These are phyloP conservation scores for Hibiscus syriacus DNA, from an alignment of 345 rosid genomes.

Conservation along the genomic window DNA sequence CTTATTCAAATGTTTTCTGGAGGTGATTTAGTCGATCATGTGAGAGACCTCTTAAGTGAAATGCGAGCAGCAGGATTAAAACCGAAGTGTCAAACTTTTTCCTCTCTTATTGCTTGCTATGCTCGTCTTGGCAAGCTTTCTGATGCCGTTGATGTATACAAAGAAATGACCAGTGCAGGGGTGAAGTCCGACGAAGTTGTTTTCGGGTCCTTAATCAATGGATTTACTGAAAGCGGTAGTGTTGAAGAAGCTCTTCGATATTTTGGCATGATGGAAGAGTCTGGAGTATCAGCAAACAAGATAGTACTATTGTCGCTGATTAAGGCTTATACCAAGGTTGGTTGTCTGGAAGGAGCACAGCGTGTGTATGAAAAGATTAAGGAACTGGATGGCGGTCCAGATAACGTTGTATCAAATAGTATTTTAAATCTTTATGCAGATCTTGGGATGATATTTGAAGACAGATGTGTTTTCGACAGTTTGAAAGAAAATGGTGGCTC, in stretches of 20 bases:
- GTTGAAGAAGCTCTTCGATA: constrained; percentile 64
- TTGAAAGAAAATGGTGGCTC: constrained; percentile 50
- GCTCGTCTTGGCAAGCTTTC: constrained; percentile 59
- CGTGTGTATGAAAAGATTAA: constrained; percentile 55
- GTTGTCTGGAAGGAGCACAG: constrained; percentile 64
- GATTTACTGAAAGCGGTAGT: constrained; percentile 59
- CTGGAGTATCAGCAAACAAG: constrained; percentile 53
- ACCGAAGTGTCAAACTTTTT: constrained; percentile 57
- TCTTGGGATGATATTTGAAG: constrained; percentile 70
- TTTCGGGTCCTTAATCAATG: constrained; percentile 72
- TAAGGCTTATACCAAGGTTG: constrained; percentile 76
- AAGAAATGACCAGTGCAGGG: constrained; percentile 50
- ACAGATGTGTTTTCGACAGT: constrained; percentile 44
- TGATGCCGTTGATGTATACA: constrained; percentile 44
- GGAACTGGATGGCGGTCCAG: constrained; percentile 57
- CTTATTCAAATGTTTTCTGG: constrained; percentile 73
- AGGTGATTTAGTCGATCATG: constrained; percentile 62
- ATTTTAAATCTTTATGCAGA: constrained; percentile 75
- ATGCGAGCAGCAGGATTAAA: constrained; percentile 59
- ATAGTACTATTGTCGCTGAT: constrained; percentile 73
- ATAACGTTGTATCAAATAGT: constrained; percentile 62
- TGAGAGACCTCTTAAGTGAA: constrained; percentile 55
- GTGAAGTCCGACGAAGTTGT: constrained; percentile 79
- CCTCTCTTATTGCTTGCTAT: constrained; percentile 65
- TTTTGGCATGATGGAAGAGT: constrained; percentile 53